These are phyloP conservation scores for Fusarium metavorans DNA, from an alignment of 2,329 filamentous ascomycete genomes.

Conservation along the genomic window DNA sequence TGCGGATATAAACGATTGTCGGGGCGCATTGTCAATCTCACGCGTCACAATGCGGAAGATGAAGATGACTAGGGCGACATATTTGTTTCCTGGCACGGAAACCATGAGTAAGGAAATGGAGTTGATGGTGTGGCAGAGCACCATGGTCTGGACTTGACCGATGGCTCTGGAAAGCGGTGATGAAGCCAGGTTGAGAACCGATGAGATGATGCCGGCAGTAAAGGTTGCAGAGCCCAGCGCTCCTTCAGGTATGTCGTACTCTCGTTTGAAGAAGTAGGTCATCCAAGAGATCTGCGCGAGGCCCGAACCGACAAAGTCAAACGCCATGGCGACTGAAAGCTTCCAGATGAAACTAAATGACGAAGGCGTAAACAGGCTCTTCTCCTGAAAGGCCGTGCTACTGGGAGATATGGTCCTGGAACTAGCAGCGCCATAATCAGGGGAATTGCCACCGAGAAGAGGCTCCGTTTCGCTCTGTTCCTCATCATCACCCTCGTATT, in stretches of 20 bases:
- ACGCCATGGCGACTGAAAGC: conserved; percentile 28
- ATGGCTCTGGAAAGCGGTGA: conserved; percentile 31
- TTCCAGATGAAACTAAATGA: conserved; percentile 41
- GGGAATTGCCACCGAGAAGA: neutral
- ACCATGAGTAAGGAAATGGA: conserved; percentile 36
- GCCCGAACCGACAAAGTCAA: conserved; percentile 39
- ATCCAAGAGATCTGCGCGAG: conserved; percentile 42
- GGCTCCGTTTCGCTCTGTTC: neutral
- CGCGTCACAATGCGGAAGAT: conserved; percentile 39
- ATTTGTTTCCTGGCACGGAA: conserved; percentile 34
- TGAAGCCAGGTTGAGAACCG: conserved; percentile 35
- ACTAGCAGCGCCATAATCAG: conserved; percentile 21
- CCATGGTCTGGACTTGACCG: conserved; percentile 39
- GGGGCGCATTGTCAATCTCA: conserved; percentile 37
- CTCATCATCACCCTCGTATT: neutral
- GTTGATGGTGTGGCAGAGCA: conserved; percentile 38
- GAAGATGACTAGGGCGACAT: conserved; percentile 30
- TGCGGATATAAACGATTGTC: conserved; percentile 38
- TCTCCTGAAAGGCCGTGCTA: neutral
- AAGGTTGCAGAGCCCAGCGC: conserved; percentile 36
- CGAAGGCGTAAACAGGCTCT: conserved; percentile 25
- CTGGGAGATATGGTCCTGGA: neutral
- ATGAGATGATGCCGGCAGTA: conserved; percentile 38
- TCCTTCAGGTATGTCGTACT: conserved; percentile 38
- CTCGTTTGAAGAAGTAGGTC: conserved; percentile 41